Base-by-base conservation (phyloP, 306 rosid genomes). In the Vigna mungo region DNA sequence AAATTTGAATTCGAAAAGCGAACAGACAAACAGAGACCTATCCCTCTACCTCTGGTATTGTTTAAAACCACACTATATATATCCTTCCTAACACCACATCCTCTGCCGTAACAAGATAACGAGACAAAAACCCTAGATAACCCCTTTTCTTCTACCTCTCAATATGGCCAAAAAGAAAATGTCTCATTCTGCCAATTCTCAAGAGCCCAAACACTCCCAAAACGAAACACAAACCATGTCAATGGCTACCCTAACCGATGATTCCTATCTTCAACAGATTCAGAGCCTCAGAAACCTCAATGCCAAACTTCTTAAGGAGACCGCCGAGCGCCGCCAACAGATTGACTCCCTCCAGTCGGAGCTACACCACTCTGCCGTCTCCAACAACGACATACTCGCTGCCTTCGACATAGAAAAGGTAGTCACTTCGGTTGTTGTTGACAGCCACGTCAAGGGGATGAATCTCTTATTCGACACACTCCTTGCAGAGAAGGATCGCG, bases 151-250 rank as follows among this genome's bases (percentile, higher is more conserved):
- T 44, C 6, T 30, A 55, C 27, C n/a, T 48, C 7, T 46, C 9
- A 52, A 49, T 53, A 90, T 90, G 94, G 94, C 94, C 61, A 93
- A 85, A 75, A 93, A 88, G 89, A 93, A 90, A 76, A 14, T 47
- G 25, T 30, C 87, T 71, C 34, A 30, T 4, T 32, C 36, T 4
- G 36, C 82, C 1, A 83, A 80, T 6, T 4, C 89, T 37, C 21
- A 77, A 5, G 69, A 70, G 43, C 72, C 66, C 65, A 80, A 83
- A 46, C 71, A 64, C 11, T 53, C 4, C 1, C 48, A 41, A 39
- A 17, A 6, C 72, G 13, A 41, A 41, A 2, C 46, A 8, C 25
- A 9, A 51, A 2, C 83, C 46, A 36, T 27, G 0, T 11, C 68
- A n/a, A n/a, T 20, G 17, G 13, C 13, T 20, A 3, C 30, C 32